Percentiles rank a stretch among this genome's conserved stretches.
These are phyloP conservation scores for Fusarium clavum DNA, from an alignment of 2,329 filamentous ascomycete genomes.

Conservation along the genomic window DNA sequence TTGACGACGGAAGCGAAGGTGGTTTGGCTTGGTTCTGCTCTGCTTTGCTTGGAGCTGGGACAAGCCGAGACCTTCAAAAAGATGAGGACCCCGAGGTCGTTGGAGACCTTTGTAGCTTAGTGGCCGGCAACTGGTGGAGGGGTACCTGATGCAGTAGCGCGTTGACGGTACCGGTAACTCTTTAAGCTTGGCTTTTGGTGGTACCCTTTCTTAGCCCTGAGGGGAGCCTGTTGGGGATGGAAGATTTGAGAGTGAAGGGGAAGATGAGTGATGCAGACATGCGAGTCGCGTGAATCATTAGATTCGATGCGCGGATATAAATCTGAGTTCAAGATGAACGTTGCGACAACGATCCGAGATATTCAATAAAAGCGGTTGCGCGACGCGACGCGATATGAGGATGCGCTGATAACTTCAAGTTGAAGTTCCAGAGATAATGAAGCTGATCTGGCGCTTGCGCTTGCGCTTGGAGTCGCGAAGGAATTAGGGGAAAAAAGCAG, in stretches of 20 bases:
- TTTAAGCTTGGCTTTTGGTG: slow-evolving; percentile 28
- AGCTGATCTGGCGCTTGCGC: slow-evolving; percentile 21
- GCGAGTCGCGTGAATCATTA: slow-evolving; percentile 26
- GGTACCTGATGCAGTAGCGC: slow-evolving; percentile 39
- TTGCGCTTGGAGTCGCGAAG: slow-evolving; percentile 18
- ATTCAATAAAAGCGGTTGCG: slow-evolving; percentile 15
- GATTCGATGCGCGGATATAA: background rate
- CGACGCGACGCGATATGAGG: slow-evolving; percentile 30
- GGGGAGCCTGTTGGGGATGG: slow-evolving; percentile 17
- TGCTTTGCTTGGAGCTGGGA: slow-evolving; percentile 31
- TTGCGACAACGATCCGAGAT: slow-evolving; percentile 13
- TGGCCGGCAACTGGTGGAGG: slow-evolving; percentile 27
- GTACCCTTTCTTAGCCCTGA: slow-evolving; percentile 35
- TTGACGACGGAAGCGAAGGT: slow-evolving; percentile 30
- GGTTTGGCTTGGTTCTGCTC: slow-evolving; percentile 19
- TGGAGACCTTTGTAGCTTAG: slow-evolving; percentile 40
- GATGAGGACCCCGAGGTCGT: slow-evolving; percentile 34
- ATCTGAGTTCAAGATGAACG: slow-evolving; percentile 10
- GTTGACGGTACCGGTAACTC: slow-evolving; percentile 23
- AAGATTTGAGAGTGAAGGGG: slow-evolving; percentile 8
- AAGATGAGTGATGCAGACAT: slow-evolving; percentile 26
- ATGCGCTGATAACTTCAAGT: background rate
- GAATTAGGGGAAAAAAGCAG: background rate
- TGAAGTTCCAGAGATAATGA: background rate
- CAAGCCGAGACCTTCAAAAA: slow-evolving; percentile 23